phyloP scores from a whole-genome alignment of 2,329 filamentous ascomycete genomes.

The Talaromyces sp. region DNA sequence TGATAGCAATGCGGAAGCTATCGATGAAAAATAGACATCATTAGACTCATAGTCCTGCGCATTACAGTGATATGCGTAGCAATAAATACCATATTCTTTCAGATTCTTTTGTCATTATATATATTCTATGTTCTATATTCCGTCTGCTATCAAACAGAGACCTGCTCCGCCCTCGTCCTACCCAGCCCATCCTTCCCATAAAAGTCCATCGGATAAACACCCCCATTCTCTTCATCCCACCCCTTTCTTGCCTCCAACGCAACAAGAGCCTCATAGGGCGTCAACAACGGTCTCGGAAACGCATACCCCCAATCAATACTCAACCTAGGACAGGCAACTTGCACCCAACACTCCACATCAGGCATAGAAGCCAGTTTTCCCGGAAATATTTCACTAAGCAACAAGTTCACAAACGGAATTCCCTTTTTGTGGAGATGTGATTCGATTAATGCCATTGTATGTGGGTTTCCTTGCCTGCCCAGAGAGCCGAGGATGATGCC shows the following conservation, averaged over 20 bases:
- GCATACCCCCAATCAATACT: constrained; percentile 99
- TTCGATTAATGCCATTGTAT: constrained; percentile 87
- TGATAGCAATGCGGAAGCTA: constrained; percentile 36
- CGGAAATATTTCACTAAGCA: constrained; percentile 94
- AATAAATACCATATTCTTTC: neutral
- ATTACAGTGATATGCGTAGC: neutral
- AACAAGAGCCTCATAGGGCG: constrained; percentile 91
- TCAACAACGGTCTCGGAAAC: constrained; percentile 81
- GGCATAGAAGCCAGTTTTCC: constrained; percentile 90
- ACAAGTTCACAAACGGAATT: constrained; percentile 77
- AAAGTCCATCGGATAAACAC: constrained; percentile 95
- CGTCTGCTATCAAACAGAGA: neutral
- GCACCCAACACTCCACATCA: constrained; percentile 97
- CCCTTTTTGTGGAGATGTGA: constrained; percentile 66
- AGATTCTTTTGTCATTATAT: neutral
- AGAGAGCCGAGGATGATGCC: constrained; percentile 90
- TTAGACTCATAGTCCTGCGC: neutral
- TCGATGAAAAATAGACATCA: constrained; percentile 31
- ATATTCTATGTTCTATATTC: neutral
- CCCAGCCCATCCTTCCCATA: constrained; percentile 90
- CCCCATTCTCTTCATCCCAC: constrained; percentile 61
- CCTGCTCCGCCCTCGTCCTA: constrained; percentile 58
- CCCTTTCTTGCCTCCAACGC: constrained; percentile 76
- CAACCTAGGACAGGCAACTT: constrained; percentile 91
- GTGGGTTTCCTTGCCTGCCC: constrained; percentile 90